Base-by-base conservation (phyloP, 768 basidiomycete species). In the Pleurotus ostreatus region DNA sequence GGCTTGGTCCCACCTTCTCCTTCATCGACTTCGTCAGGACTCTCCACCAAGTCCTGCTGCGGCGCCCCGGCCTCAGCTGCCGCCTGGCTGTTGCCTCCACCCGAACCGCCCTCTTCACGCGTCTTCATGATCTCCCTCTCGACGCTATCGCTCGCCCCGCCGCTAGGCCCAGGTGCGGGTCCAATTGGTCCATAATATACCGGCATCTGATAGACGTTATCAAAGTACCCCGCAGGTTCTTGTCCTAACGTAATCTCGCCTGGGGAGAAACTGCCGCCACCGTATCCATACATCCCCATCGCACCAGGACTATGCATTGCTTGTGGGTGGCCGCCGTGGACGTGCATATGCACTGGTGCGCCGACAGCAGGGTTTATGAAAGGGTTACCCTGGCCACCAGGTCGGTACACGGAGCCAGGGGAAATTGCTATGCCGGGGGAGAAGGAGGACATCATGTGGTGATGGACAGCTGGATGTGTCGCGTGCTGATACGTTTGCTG, bases 341-440 rank as follows among this genome's bases (percentile, higher is more conserved):
- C 30, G 26, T 60, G 59, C 38, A 25, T 57, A 61, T 74, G 74
- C 20, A 78, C 75, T 9, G 78, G 78, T 18, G 76, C 77, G 1
- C 78, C 78, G 1, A 78, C 77, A 34, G 78, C 74, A 3, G 76
- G 71, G 48, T 78, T 78, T 45, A 77, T 77, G 52, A 69, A 70
- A 26, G 76, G 73, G 55, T 78, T 76, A 46, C 69, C 62, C 16
- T 65, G 69, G 5, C 62, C 65, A 9, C 76, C 80, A 34, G 79
- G 83, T 60, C 71, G 81, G 48, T 84, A 93, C 69, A 87, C 88
- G 39, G 83, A 82, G 12, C 85, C 88, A 25, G 89, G 88, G 13
- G 82, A 84, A 80, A 91, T 86, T 13, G 84, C 76, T 11, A 82
- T 75, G 22, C 83, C 85, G 1, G 92, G 90, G 0, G 89, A 87